Evolutionary conservation across 306 rosid species (phyloP).

Genomic region (Prunus armeniaca): DNA sequence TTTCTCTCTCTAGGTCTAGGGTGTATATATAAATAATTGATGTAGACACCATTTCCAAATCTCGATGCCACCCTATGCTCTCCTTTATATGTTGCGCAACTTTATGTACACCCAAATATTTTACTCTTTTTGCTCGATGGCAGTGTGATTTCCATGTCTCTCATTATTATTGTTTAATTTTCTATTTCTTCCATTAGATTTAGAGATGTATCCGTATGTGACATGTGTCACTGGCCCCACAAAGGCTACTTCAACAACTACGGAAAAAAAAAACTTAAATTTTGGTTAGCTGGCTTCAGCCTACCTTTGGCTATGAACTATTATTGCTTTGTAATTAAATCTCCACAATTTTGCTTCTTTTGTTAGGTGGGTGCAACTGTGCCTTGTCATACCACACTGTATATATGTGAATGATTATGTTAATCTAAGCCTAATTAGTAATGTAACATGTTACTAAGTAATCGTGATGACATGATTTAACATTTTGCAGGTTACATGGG

Average conservation of each 20-base stretch:
- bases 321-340: slow-evolving; percentile 12
- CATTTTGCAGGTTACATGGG: slow-evolving; percentile 80
- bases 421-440: neutral
- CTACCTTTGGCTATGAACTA: neutral
- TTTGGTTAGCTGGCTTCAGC: slow-evolving; percentile 13
- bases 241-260: neutral
- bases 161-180: neutral
- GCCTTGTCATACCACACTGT: neutral
- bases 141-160: slow-evolving; percentile 40
- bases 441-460: too few relatives aligned
- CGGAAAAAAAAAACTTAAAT: neutral
- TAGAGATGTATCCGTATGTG: neutral
- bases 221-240: neutral
- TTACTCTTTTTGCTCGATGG: slow-evolving; percentile 24
- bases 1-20: slow-evolving; percentile 4
- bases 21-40: neutral
- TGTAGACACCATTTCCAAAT: slow-evolving; percentile 27
- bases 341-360: neutral
- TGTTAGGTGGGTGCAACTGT: slow-evolving; percentile 4
- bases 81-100: slow-evolving; percentile 21
- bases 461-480: neutral
- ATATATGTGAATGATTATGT: neutral
- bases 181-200: slow-evolving; percentile 2
- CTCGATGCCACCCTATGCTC: slow-evolving; percentile 44
- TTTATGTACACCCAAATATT: slow-evolving; percentile 14